phyloP scores from a whole-genome alignment of 257 asterid species.

The Echites panduratus region DNA sequence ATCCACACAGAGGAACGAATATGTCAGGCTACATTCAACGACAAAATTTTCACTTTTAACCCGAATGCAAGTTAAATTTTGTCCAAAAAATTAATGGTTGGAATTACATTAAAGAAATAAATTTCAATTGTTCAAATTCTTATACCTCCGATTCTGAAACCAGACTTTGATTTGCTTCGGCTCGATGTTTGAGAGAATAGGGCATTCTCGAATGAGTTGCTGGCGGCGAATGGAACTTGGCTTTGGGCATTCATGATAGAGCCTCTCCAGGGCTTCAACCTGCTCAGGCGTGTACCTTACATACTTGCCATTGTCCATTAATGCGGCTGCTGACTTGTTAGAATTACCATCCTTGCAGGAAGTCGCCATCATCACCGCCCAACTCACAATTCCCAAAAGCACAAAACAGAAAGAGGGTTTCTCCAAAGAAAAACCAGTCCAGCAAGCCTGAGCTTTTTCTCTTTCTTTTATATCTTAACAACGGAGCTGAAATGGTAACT shows the following conservation, averaged over 20 bases:
- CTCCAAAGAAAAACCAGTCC: not conserved
- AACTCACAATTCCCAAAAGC: conserved; percentile 9
- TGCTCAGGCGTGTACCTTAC: conserved; percentile 88
- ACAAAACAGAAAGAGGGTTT: not conserved
- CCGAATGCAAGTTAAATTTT: not conserved
- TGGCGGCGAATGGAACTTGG: conserved; percentile 87
- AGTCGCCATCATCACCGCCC: conserved; percentile 41
- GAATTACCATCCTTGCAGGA: conserved; percentile 61
- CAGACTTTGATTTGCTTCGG: conserved; percentile 93
- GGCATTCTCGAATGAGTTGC: conserved; percentile 84
- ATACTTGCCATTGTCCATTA: conserved; percentile 69
- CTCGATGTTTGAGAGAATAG: conserved; percentile 72
- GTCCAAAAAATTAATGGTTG: not conserved
- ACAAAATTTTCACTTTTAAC: not conserved
- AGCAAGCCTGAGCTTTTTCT: not conserved
- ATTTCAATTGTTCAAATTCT: not conserved
- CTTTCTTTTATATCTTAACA: not conserved
- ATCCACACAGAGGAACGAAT: no score
- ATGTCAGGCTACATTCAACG: not conserved
- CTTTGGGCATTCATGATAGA: conserved; percentile 84
- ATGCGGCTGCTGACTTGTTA: conserved; percentile 12
- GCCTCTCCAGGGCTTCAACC: conserved; percentile 91
- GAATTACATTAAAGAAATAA: not conserved
- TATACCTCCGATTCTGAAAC: conserved; percentile 88
- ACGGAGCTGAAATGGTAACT: not conserved